Base-by-base conservation (phyloP, 129 eudicot species). In the Rutidosis leptorrhynchoides region DNA sequence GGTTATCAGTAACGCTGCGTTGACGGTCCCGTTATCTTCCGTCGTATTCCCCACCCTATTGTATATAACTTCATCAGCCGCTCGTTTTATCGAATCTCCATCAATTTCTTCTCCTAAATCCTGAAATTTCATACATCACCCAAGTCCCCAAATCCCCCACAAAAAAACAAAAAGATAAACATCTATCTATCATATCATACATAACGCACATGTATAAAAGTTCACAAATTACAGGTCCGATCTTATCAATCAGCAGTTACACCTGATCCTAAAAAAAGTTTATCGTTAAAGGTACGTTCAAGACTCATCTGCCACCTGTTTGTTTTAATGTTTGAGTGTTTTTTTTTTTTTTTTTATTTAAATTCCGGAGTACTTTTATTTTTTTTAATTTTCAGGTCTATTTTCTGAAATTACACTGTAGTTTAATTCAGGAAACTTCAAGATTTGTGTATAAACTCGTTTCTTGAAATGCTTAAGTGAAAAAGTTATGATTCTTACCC, bases 51-150 rank as follows among this genome's bases (percentile, higher is more conserved):
- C 10, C 45, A 26, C 14, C 17, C 32, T 27, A n/a, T 62, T 30
- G 29, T 75, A 49, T 75, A 74, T 74, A 75, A 59, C 27, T 15
- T 28, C 74, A 9, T 12, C 62, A 24, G 48, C 79, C 79, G 74
- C 64, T 49, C 33, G 35, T 67, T 75, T 67, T 67, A 58, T 32
- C 43, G 48, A 73, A 26, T 40, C 57, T 29, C 55, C 40, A 57
- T 69, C 40, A n/a, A 51, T 49, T 58, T 70, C 59, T 22, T 60
- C 2, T 60, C 58, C 48, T 45, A 10, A 49, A 42, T 59, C 59
- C 76, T 22, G 52, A 23, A 3, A 14, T 10, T 58, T 19, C 57
- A 14, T 60, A 15, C 40, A 35, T 16, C 21, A 27, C 24, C 42
- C 40, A 12, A 40, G 16, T 12, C 5, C 46, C 16, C n/a, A n/a